phyloP scores from a whole-genome alignment of 2,329 filamentous ascomycete species.

The Colletotrichum sojae region DNA sequence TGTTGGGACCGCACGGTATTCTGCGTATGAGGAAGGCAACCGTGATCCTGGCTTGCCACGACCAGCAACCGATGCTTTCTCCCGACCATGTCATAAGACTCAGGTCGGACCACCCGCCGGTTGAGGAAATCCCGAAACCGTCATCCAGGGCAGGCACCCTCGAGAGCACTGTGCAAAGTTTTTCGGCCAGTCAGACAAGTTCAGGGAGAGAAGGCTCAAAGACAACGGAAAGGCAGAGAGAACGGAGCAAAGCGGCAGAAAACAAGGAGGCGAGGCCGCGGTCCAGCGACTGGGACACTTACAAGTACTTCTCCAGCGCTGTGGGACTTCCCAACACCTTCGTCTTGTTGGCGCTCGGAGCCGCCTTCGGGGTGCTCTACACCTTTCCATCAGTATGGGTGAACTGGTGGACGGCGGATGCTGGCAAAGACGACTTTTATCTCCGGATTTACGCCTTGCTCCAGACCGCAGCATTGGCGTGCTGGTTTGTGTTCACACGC shows the following conservation, averaged over 20 bases:
- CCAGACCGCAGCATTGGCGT: background rate
- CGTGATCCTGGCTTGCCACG: background rate
- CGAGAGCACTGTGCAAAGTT: no score
- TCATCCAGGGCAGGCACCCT: no score
- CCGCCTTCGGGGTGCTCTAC: background rate
- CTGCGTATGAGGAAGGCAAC: background rate
- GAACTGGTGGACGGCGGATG: background rate
- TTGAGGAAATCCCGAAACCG: background rate
- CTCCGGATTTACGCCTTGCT: background rate
- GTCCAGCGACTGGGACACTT: background rate
- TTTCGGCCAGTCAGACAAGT: no score
- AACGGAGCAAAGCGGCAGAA: background rate
- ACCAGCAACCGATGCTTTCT: background rate
- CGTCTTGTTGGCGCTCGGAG: conserved; percentile 50
- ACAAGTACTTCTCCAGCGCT: background rate
- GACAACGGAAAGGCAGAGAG: background rate
- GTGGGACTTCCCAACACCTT: background rate
- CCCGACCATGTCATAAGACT: background rate
- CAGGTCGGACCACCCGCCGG: background rate
- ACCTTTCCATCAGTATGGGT: background rate
- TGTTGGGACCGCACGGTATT: background rate
- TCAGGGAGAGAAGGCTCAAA: background rate
- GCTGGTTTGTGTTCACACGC: background rate
- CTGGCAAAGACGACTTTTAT: background rate
- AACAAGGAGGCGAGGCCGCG: no score